These are phyloP conservation scores for Alliaria petiolata DNA, from an alignment of 345 rosid genomes.

Conservation along the genomic window DNA sequence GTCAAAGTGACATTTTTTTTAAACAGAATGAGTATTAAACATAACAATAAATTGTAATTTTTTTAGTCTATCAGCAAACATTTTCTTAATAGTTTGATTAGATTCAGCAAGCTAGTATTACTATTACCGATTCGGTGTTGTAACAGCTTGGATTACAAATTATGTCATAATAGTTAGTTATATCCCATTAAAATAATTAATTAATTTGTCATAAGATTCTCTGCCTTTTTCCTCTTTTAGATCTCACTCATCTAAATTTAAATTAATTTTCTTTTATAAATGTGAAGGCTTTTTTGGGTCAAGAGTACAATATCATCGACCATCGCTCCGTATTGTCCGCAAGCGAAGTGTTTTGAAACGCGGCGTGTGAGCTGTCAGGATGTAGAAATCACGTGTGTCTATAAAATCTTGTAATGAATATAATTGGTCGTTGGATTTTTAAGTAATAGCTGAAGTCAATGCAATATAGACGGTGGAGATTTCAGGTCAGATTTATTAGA, in stretches of 20 bases:
- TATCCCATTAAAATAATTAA: background rate
- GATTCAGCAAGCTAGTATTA: background rate
- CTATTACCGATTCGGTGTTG: background rate
- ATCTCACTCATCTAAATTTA: background rate
- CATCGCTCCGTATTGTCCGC: slow-evolving; percentile 37
- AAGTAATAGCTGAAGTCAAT: background rate
- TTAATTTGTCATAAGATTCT: slow-evolving; percentile 17
- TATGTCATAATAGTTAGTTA: background rate
- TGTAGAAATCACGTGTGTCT: slow-evolving; percentile 11
- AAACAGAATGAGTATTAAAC: no score
- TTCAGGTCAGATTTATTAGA: background rate
- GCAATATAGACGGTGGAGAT: slow-evolving; percentile 7
- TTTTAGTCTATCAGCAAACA: background rate
- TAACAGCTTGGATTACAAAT: background rate
- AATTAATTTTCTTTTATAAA: background rate
- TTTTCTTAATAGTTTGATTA: background rate
- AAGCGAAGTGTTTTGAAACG: slow-evolving; percentile 32
- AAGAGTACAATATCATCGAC: slow-evolving; percentile 24
- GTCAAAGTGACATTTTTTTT: no score
- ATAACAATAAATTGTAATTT: background rate
- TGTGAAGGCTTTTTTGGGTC: slow-evolving; percentile 3
- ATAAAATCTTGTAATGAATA: background rate
- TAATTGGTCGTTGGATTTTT: slow-evolving; percentile 7
- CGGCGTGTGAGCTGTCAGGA: slow-evolving; percentile 33
- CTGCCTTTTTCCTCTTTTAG: slow-evolving; percentile 17